Percentiles rank a stretch among this genome's conserved stretches.
Conservation (phyloP, 2,329 filamentous ascomycete genomes). For the Colletotrichum tanaceti region DNA sequence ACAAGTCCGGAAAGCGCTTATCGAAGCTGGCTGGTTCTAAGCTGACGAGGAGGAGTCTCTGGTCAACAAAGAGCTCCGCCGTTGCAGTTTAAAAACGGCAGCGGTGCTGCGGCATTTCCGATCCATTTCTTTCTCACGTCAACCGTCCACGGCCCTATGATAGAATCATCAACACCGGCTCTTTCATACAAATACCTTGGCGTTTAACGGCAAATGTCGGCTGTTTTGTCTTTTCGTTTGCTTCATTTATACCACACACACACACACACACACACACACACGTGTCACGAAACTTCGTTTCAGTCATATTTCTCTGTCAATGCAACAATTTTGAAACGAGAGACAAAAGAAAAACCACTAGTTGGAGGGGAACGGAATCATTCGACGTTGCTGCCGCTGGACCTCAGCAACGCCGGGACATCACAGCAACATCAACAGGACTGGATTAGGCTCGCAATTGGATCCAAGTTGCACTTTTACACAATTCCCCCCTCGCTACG, state of each 20-base stretch:
- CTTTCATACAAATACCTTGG: neutral
- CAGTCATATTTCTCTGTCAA: neutral
- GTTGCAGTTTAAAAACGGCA: conserved; percentile 44
- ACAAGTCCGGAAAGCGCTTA: conserved; percentile 45
- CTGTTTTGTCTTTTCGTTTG: neutral
- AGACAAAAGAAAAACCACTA: neutral
- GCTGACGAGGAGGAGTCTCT: conserved; percentile 48
- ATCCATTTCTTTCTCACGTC: neutral
- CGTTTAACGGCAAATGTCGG: conserved; percentile 18
- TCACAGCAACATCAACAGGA: conserved; percentile 11
- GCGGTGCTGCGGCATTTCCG: no score
- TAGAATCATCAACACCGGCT: neutral
- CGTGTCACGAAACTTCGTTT: neutral
- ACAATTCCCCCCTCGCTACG: neutral
- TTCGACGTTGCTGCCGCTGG: conserved; percentile 22
- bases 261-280: neutral
- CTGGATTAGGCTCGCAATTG: conserved; percentile 22
- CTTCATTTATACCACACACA: no score
- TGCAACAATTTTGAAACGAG: conserved; percentile 7
- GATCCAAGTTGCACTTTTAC: neutral
- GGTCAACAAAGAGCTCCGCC: conserved; percentile 45
- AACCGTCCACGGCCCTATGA: neutral
- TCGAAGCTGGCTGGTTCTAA: conserved; percentile 48
- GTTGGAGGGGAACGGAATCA: neutral
- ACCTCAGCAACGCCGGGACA: conserved; percentile 27